A percentile compares a stretch with the other conserved stretches of the same genome.
phyloP scores from a whole-genome alignment of 352 stramenopile species.

The Globisporangium cederbergense region DNA sequence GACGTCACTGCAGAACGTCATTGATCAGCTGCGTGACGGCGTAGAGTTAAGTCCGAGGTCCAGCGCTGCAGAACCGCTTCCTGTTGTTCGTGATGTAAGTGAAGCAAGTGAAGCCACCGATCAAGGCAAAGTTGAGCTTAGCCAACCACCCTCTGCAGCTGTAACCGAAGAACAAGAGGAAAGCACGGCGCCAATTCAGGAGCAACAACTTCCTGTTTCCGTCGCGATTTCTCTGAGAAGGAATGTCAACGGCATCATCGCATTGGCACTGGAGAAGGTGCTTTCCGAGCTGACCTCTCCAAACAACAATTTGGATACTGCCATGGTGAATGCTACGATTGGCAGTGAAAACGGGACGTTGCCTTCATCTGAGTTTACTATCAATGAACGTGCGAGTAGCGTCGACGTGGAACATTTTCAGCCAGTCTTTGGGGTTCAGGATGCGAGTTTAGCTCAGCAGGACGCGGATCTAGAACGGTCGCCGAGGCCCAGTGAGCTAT shows the following conservation, averaged over 20 bases:
- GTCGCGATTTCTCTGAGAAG: slow-evolving; percentile 31
- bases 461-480: not conserved
- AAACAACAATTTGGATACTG: not conserved
- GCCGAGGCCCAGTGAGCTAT: slow-evolving; percentile 16
- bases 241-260: slow-evolving; percentile 30
- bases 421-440: not conserved
- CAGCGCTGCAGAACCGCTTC: not conserved
- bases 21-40: slow-evolving; percentile 18
- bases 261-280: slow-evolving; percentile 26
- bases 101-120: not conserved
- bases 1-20: slow-evolving; percentile 26
- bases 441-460: not conserved
- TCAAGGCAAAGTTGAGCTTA: not conserved
- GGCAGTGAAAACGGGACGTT: too few species aligned
- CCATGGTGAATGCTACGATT: not conserved
- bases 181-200: not conserved
- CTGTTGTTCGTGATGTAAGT: not conserved
- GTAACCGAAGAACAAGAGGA: not conserved
- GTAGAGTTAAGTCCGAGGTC: slow-evolving; percentile 1
- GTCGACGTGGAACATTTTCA: not conserved
- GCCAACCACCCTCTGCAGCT: not conserved
- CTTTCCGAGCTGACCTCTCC: slow-evolving; percentile 19
- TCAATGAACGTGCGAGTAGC: not conserved
- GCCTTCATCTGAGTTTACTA: not conserved
- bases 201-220: slow-evolving; percentile 14